Evolutionary conservation across 495 filamentous ascomycete genomes (phyloP), one percentile per base, ranked within the genome.

Genomic region (Penicillium lagena): DNA sequence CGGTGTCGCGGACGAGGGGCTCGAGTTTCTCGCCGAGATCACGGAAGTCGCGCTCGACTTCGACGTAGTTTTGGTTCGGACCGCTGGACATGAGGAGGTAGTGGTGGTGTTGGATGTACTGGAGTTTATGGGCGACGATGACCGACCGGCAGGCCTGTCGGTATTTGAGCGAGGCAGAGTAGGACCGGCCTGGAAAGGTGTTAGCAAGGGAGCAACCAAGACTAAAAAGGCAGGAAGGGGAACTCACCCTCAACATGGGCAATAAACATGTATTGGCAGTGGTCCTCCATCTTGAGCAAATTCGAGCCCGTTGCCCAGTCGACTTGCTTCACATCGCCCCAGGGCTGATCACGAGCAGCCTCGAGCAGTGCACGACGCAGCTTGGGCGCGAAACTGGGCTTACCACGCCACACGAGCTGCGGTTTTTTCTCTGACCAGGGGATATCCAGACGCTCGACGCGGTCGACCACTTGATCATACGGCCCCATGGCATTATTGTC

Each of bases 351-450:
- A 9, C 65, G 61, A 1, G 73, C 64, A 9, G 62, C 65, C 35
- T 75, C 68, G 12, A 81, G 52, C 52, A 83, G 54, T 9, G 67
- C 64, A 35, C 71, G 62, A 4, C 77, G 63, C 35, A 79, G 46
- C 40, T 71, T 69, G 10, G 60, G 61, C n/a, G 62, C 67, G 41
- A 69, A 67, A 42, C 63, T 69, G 0, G 66, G 55, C 43, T 64
- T 76, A 2, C 86, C 86, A 32, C 86, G 74, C 86, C 86, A 89
- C 0, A 89, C 72, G 0, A 81, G 76, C 50, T 80, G 73, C 12
- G 67, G 62, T 34, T 64, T 70, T 40, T 76, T 71, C 35, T 72
- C 70, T 47, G 83, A 81, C 47, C 70, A 60, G 0, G 60, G 65
- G 1, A 70, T 48, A 51, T 63, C 62, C 8, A 48, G 33, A n/a